phyloP scores from a whole-genome alignment of 768 basidiomycete species.

The Mycena polygramma region DNA sequence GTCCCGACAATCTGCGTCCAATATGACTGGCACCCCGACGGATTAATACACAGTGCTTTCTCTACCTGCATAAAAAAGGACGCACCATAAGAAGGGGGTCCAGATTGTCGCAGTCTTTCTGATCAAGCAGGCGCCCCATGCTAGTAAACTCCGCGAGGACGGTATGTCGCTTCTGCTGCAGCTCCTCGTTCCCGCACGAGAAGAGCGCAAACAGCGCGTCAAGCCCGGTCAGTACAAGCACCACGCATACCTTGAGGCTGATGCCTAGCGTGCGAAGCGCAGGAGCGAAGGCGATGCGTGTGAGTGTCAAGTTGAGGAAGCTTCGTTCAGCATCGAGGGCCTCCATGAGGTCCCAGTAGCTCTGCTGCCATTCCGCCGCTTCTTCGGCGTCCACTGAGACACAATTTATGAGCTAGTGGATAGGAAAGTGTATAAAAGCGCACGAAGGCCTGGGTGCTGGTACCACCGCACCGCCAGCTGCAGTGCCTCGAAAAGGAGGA shows the following conservation, averaged over 20 bases:
- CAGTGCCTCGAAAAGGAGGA: constrained; percentile 18
- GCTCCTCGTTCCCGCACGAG: constrained; percentile 19
- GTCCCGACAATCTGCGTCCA: too few species aligned
- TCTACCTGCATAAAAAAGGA: neutral
- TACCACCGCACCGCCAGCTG: constrained; percentile 11
- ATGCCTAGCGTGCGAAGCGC: constrained; percentile 1
- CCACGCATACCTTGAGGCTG: constrained; percentile 10
- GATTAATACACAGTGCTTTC: too few species aligned
- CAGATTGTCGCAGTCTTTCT: constrained; percentile 12
- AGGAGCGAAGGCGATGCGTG: constrained; percentile 24
- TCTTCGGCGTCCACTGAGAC: neutral
- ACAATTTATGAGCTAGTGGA: too few species aligned
- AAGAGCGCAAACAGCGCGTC: constrained; percentile 48
- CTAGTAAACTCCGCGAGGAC: constrained; percentile 17
- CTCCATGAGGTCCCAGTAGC: constrained; percentile 31
- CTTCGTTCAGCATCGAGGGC: constrained; percentile 27
- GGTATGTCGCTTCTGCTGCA: constrained; percentile 15
- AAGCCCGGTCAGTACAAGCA: constrained; percentile 21
- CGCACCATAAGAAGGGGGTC: constrained; percentile 24
- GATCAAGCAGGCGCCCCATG: constrained; percentile 3
- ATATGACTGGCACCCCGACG: too few species aligned
- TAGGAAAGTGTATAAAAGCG: neutral
- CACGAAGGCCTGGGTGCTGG: neutral
- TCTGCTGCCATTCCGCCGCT: constrained; percentile 15
- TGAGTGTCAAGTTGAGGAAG: constrained; percentile 22